A percentile compares a stretch with the other conserved stretches of the same genome.
These are phyloP conservation scores for Prinsepia uniflora DNA, from an alignment of 306 rosid genomes.

Conservation along the genomic window DNA sequence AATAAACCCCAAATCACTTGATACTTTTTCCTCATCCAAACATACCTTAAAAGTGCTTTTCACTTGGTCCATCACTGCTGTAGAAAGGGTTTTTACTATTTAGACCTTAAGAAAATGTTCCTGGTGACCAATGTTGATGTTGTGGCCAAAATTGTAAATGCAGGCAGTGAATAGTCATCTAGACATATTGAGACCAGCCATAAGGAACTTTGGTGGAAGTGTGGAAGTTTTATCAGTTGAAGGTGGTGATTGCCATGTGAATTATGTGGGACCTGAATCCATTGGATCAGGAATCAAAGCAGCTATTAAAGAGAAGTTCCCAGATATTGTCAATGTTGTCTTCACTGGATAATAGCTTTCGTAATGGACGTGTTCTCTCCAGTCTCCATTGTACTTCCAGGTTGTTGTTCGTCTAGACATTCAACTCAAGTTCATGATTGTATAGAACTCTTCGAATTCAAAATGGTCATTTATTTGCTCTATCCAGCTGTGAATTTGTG, in stretches of 20 bases:
- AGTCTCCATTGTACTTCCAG: not conserved
- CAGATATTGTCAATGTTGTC: conserved; percentile 67
- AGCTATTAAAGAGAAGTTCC: conserved; percentile 85
- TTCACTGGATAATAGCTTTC: conserved; percentile 43
- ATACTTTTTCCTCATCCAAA: too few species aligned
- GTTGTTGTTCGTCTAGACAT: not conserved
- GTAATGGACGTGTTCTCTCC: not conserved
- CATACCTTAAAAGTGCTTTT: too few species aligned
- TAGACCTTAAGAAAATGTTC: too few species aligned
- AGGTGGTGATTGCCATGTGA: conserved; percentile 59
- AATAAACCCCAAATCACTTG: too few species aligned
- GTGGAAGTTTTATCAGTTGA: conserved; percentile 73
- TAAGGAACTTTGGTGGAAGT: conserved; percentile 81
- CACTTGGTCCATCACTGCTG: not conserved
- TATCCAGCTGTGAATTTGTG: not conserved
- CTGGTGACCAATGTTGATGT: not conserved
- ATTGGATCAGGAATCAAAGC: conserved; percentile 91
- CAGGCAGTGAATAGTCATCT: conserved; percentile 86
- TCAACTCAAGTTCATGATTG: not conserved
- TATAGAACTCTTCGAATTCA: not conserved
- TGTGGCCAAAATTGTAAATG: conserved; percentile 11
- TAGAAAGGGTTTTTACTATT: not conserved
- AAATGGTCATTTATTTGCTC: not conserved
- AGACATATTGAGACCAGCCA: conserved; percentile 82
- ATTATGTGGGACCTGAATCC: conserved; percentile 76